phyloP scores from a whole-genome alignment of 208 protist species.

The Herpetomonas samuelpessoai region DNA sequence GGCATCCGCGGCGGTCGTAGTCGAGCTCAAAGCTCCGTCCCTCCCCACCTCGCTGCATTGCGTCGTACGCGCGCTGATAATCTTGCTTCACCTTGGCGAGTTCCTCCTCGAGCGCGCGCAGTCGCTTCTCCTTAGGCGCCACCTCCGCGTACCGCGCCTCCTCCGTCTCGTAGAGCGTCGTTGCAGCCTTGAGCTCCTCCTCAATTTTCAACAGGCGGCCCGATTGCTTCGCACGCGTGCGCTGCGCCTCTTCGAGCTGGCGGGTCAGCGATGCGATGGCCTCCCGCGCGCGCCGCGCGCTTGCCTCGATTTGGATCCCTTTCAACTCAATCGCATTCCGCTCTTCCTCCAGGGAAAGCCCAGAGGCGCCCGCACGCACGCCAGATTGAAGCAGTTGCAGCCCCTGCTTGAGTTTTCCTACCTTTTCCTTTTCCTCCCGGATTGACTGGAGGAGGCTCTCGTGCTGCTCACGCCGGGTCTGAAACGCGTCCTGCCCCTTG shows the following conservation, averaged over 20 bases:
- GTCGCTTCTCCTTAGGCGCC: constrained; percentile 37
- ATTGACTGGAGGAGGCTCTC: constrained; percentile 51
- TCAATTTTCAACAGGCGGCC: constrained; percentile 29
- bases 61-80: constrained; percentile 58
- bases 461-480: constrained; percentile 28
- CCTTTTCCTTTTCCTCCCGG: constrained; percentile 33
- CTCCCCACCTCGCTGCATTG: constrained; percentile 50
- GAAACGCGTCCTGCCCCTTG: constrained; percentile 40
- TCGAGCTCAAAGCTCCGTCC: constrained; percentile 64
- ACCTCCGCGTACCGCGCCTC: constrained; percentile 25
- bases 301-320: constrained; percentile 48
- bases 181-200: constrained; percentile 25
- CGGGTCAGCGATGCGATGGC: constrained; percentile 33
- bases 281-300: constrained; percentile 43
- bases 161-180: constrained; percentile 29
- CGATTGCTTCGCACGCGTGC: constrained; percentile 37
- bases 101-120: constrained; percentile 32
- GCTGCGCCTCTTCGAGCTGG: constrained; percentile 42
- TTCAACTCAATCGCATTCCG: constrained; percentile 57
- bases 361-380: constrained; percentile 70
- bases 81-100: constrained; percentile 43
- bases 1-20: constrained; percentile 50
- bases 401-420: constrained; percentile 61
- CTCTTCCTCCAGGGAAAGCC: constrained; percentile 81
- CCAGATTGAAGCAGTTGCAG: constrained; percentile 76